Percentiles rank a stretch among this genome's conserved stretches.
These are phyloP conservation scores for Raddia guianensis DNA, from an alignment of 176 grass and related monocot species.

Conservation along the genomic window DNA sequence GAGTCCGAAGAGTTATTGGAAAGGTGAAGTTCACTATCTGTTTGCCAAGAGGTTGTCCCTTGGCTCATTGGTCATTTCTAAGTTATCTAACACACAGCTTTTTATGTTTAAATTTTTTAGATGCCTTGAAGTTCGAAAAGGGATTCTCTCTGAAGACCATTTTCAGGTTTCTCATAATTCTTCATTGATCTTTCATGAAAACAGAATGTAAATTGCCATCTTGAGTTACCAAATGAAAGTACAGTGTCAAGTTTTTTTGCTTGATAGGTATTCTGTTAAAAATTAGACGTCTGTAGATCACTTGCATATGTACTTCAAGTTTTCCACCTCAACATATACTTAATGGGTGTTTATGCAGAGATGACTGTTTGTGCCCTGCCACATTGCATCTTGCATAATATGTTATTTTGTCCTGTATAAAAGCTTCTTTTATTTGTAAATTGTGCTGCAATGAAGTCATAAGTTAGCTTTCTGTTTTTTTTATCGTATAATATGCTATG, in stretches of 20 bases:
- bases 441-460: no score
- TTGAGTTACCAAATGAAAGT: slow-evolving; percentile 18
- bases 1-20: slow-evolving; percentile 90
- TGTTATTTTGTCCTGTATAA: no score
- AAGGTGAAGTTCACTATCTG: slow-evolving; percentile 41
- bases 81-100: slow-evolving; percentile 18
- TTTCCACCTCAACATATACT: neutral
- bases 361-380: neutral
- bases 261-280: neutral
- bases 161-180: slow-evolving; percentile 56
- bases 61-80: neutral
- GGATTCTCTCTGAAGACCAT: slow-evolving; percentile 67
- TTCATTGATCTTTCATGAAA: slow-evolving; percentile 7
- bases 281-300: neutral
- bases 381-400: no score
- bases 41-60: neutral
- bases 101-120: slow-evolving; percentile 59
- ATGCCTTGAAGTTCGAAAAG: slow-evolving; percentile 65
- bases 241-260: neutral
- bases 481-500: no score
- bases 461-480: no score
- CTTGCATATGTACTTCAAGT: neutral
- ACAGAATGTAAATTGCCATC: neutral
- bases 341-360: neutral
- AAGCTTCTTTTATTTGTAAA: no score